Percentiles rank a stretch among this genome's conserved stretches.
Conservation (phyloP, 257 asterid species). For the Scutellaria galericulata region DNA sequence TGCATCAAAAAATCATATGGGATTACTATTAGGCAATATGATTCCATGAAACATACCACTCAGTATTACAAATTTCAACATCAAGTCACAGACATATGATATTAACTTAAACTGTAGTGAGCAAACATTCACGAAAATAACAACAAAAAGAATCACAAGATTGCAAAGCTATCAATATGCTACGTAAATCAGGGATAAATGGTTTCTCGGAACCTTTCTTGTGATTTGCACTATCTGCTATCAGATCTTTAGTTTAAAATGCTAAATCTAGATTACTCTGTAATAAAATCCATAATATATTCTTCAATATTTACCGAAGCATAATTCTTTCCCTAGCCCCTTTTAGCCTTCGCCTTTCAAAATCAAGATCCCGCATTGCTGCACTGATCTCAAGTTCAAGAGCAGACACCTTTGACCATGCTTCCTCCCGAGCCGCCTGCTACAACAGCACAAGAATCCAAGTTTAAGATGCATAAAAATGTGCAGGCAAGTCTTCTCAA, state of each 20-base stretch:
- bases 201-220: not conserved
- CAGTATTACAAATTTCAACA: conserved; percentile 1
- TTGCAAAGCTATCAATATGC: conserved; percentile 18
- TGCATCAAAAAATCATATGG: conserved; percentile 43
- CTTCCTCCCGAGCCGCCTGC: conserved; percentile 99
- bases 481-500: not conserved
- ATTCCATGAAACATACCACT: conserved; percentile 13
- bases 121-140: not conserved
- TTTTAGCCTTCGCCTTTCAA: conserved; percentile 87
- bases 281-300: conserved; percentile 14
- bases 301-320: conserved; percentile 77
- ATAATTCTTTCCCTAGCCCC: conserved; percentile 96
- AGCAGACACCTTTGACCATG: conserved; percentile 98
- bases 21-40: conserved; percentile 25
- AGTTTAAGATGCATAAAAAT: conserved; percentile 40
- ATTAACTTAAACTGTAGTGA: not conserved
- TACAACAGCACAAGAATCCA: conserved; percentile 66
- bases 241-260: conserved; percentile 15
- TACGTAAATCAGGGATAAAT: not conserved
- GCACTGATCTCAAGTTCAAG: conserved; percentile 97
- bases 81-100: not conserved
- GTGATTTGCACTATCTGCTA: not conserved
- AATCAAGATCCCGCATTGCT: conserved; percentile 91
- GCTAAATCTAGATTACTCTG: not conserved
- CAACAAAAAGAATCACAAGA: too few species aligned